These are phyloP conservation scores for Syzygium aqueum DNA, from an alignment of 345 rosid genomes.

Conservation along the genomic window DNA sequence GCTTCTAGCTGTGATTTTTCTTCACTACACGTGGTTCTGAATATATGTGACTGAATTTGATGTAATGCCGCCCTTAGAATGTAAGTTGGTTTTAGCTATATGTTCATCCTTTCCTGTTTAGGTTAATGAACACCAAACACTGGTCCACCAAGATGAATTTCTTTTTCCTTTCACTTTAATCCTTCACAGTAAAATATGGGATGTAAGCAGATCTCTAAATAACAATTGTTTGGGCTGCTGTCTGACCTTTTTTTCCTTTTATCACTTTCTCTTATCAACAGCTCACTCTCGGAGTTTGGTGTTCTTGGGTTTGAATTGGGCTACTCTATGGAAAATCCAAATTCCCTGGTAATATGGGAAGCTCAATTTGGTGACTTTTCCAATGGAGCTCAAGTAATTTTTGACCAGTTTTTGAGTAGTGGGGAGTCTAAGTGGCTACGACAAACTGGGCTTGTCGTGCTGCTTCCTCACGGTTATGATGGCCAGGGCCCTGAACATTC, in stretches of 20 bases:
- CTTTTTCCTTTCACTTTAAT: background rate
- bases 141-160: background rate
- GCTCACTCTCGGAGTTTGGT: conserved; percentile 15
- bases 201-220: background rate
- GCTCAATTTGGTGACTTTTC: conserved; percentile 18
- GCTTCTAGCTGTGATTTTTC: background rate
- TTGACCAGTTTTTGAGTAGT: conserved; percentile 13
- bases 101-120: background rate
- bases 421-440: conserved; percentile 17
- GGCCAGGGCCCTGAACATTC: conserved; percentile 22
- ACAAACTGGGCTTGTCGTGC: conserved; percentile 16
- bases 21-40: background rate
- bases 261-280: background rate
- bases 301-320: conserved; percentile 21
- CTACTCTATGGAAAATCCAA: conserved; percentile 17
- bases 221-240: background rate
- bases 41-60: background rate
- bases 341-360: conserved; percentile 15
- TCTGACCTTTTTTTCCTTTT: background rate
- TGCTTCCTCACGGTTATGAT: conserved; percentile 18
- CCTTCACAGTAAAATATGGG: background rate
- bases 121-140: background rate
- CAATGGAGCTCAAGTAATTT: conserved; percentile 17
- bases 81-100: background rate
- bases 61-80: background rate